A percentile compares a stretch with the other conserved stretches of the same genome.
Conservation (phyloP, 2,329 filamentous ascomycete genomes). For the Stagonosporopsis rhizophila region DNA sequence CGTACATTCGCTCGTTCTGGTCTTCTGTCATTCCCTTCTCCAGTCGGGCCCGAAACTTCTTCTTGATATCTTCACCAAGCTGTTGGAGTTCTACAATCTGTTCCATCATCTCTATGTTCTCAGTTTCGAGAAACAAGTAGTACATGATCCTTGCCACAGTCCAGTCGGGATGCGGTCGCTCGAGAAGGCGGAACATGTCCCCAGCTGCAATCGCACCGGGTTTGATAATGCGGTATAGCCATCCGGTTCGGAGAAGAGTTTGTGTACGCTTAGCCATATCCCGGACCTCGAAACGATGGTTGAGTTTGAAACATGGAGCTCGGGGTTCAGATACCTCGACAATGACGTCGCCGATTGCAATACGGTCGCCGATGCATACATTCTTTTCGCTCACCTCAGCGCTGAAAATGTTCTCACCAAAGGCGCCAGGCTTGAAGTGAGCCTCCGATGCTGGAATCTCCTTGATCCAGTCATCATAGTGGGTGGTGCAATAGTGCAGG, state of each 20-base stretch:
- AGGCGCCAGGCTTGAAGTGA: slow-evolving; percentile 64
- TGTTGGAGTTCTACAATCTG: slow-evolving; percentile 52
- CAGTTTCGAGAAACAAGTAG: slow-evolving; percentile 64
- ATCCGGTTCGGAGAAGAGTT: slow-evolving; percentile 66
- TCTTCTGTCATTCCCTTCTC: slow-evolving; percentile 53
- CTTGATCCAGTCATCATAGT: slow-evolving; percentile 63
- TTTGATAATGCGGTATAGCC: slow-evolving; percentile 69
- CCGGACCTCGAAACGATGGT: slow-evolving; percentile 69
- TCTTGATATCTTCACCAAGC: slow-evolving; percentile 58
- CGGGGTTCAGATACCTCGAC: slow-evolving; percentile 68
- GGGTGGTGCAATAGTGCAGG: slow-evolving; percentile 65
- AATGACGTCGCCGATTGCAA: slow-evolving; percentile 58
- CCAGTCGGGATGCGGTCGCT: slow-evolving; percentile 65
- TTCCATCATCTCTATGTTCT: slow-evolving; percentile 58
- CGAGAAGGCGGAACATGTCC: slow-evolving; percentile 63
- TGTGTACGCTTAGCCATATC: slow-evolving; percentile 67
- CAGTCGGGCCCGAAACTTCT: slow-evolving; percentile 62
- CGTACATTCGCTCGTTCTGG: slow-evolving; percentile 37
- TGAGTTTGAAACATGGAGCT: slow-evolving; percentile 72
- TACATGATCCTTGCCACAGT: slow-evolving; percentile 69
- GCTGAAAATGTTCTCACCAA: slow-evolving; percentile 70
- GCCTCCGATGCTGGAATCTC: slow-evolving; percentile 61
- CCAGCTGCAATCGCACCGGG: slow-evolving; percentile 63
- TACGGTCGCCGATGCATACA: slow-evolving; percentile 69
- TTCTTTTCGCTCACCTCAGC: slow-evolving; percentile 67